A percentile compares a stretch with the other conserved stretches of the same genome.
Evolutionary conservation across 2,329 filamentous ascomycete genomes (phyloP).

Genomic region (Aspergillus ochraceus): DNA sequence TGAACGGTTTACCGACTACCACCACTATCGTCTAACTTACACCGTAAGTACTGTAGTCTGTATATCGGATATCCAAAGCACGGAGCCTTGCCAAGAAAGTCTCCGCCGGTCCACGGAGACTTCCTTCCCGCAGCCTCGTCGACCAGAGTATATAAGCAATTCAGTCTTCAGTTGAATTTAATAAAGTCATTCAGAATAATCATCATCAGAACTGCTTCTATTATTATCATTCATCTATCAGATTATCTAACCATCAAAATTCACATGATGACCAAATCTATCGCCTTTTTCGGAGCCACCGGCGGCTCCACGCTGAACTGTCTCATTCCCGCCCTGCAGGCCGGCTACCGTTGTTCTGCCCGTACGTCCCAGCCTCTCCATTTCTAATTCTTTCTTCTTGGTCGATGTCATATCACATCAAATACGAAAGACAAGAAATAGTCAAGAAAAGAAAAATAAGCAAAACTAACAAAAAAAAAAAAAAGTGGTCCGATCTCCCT

Average conservation of each 20-base stretch:
- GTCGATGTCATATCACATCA: too few relatives aligned
- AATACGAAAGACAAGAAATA: neutral
- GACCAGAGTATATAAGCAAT: too few relatives aligned
- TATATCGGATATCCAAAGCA: neutral
- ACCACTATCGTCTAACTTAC: too few relatives aligned
- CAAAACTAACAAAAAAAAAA: neutral
- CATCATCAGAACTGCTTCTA: too few relatives aligned
- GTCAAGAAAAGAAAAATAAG: neutral
- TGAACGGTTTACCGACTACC: too few relatives aligned
- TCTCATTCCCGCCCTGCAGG: conserved; percentile 46
- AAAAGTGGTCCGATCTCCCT: conserved; percentile 48
- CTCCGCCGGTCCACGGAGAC: neutral
- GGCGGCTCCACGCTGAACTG: conserved; percentile 48
- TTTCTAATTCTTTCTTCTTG: too few relatives aligned
- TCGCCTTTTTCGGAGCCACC: conserved; percentile 56
- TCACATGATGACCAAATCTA: neutral
- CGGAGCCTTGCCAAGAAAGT: neutral
- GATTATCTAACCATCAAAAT: neutral
- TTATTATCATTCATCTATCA: too few relatives aligned
- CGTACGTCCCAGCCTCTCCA: conserved; percentile 14
- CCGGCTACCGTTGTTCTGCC: conserved; percentile 47
- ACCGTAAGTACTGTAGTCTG: too few relatives aligned
- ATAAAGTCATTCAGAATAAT: too few relatives aligned
- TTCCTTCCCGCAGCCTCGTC: neutral
- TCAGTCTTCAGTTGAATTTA: too few relatives aligned